phyloP scores from a whole-genome alignment of 2,329 filamentous ascomycete species.

The Colletotrichum salicis region DNA sequence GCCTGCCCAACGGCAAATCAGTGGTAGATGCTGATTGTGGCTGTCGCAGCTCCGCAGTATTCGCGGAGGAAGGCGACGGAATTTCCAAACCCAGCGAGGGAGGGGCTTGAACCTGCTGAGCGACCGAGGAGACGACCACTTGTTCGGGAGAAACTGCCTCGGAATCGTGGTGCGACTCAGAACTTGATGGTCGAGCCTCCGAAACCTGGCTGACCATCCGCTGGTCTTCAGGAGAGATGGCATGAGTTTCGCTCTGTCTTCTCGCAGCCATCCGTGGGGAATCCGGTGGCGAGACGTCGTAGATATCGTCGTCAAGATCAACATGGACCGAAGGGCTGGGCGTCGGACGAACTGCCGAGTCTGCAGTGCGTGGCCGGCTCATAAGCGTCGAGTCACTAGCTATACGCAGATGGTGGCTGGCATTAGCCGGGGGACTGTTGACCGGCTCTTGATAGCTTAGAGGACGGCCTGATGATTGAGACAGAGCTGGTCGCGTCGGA shows the following conservation, averaged over 20 bases:
- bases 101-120: conserved; percentile 1
- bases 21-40: conserved; percentile 7
- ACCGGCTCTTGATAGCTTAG: conserved; percentile 26
- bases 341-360: conserved; percentile 18
- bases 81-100: conserved; percentile 44
- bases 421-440: conserved; percentile 11
- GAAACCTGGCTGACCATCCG: conserved; percentile 14
- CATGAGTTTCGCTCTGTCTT: conserved; percentile 9
- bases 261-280: conserved; percentile 47
- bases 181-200: not conserved
- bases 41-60: conserved; percentile 5
- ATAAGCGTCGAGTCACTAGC: conserved; percentile 32
- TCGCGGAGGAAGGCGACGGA: conserved; percentile 39
- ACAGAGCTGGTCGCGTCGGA: conserved; percentile 15
- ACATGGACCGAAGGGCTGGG: conserved; percentile 22
- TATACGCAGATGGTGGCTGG: conserved; percentile 25
- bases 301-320: conserved; percentile 55
- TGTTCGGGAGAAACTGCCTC: not conserved
- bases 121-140: not conserved
- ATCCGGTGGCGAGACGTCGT: conserved; percentile 58
- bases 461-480: conserved; percentile 29
- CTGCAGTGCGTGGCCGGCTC: conserved; percentile 29
- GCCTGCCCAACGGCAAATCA: conserved; percentile 38
- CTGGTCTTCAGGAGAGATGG: conserved; percentile 1
- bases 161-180: not conserved